Conservation (phyloP, 805 yeast genomes). For the Kluyveromyces starmeri region DNA sequence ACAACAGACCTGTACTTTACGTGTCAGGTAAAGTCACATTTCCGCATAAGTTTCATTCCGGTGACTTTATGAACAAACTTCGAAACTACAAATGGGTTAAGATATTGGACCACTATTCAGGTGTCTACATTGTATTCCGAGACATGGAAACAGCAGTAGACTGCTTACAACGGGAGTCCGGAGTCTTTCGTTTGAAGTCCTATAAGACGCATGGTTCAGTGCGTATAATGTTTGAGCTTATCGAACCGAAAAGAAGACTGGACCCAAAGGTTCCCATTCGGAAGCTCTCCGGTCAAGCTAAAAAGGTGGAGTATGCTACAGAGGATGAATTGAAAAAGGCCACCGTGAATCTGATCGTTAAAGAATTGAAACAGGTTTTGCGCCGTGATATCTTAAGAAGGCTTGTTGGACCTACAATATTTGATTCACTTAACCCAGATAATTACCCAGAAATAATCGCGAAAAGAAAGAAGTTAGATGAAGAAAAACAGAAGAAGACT, state of each 20-base stretch:
- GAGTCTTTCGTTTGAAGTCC: constrained; percentile 17
- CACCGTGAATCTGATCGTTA: constrained; percentile 47
- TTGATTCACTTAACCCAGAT: constrained; percentile 50
- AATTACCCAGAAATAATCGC: constrained; percentile 43
- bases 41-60: constrained; percentile 45
- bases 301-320: constrained; percentile 11
- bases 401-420: constrained; percentile 58
- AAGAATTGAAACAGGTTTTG: constrained; percentile 55
- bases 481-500: constrained; percentile 13
- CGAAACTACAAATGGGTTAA: constrained; percentile 57
- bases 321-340: constrained; percentile 41
- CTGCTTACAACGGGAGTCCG: constrained; percentile 20
- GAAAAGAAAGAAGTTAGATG: constrained; percentile 27
- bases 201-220: constrained; percentile 18
- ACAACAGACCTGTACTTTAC: constrained; percentile 49
- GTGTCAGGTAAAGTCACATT: constrained; percentile 45
- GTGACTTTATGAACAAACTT: constrained; percentile 50
- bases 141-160: constrained; percentile 22
- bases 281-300: not conserved
- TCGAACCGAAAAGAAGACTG: constrained; percentile 8
- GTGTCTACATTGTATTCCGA: constrained; percentile 67
- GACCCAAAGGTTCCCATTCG: not conserved
- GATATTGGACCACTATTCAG: constrained; percentile 51
- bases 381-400: constrained; percentile 68
- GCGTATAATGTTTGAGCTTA: constrained; percentile 18